phyloP scores from a whole-genome alignment of 345 rosid genomes.

The Acer campestre region DNA sequence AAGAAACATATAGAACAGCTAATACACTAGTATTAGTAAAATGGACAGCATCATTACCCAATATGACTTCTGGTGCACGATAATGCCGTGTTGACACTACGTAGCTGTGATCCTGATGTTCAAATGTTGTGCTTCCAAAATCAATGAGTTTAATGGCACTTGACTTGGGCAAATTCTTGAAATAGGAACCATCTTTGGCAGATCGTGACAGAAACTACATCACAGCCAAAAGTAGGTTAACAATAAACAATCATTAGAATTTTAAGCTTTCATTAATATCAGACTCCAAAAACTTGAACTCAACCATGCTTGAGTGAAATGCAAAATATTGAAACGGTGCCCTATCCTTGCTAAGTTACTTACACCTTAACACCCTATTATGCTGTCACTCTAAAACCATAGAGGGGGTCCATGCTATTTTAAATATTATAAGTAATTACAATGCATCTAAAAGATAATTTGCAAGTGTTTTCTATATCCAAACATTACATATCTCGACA shows the following conservation, averaged over 20 bases:
- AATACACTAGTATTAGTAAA: slow-evolving; percentile 13
- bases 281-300: background rate
- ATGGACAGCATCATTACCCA: slow-evolving; percentile 45
- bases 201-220: slow-evolving; percentile 63
- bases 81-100: slow-evolving; percentile 86
- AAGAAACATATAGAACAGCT: slow-evolving; percentile 8
- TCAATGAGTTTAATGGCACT: slow-evolving; percentile 82
- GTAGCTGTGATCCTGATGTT: slow-evolving; percentile 79
- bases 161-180: slow-evolving; percentile 73
- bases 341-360: background rate
- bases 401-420: background rate
- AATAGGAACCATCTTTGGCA: slow-evolving; percentile 68
- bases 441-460: background rate
- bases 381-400: background rate
- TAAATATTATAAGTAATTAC: background rate
- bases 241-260: slow-evolving; percentile 7
- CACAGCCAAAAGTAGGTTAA: slow-evolving; percentile 13
- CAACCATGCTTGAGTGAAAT: background rate
- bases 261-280: slow-evolving; percentile 10
- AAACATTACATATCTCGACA: background rate
- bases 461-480: background rate
- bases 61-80: slow-evolving; percentile 82
- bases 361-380: background rate
- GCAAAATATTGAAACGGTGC: background rate
- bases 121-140: slow-evolving; percentile 83